Base-by-base conservation (phyloP, 1,139 yeast species). In the Taphrina pruni region DNA sequence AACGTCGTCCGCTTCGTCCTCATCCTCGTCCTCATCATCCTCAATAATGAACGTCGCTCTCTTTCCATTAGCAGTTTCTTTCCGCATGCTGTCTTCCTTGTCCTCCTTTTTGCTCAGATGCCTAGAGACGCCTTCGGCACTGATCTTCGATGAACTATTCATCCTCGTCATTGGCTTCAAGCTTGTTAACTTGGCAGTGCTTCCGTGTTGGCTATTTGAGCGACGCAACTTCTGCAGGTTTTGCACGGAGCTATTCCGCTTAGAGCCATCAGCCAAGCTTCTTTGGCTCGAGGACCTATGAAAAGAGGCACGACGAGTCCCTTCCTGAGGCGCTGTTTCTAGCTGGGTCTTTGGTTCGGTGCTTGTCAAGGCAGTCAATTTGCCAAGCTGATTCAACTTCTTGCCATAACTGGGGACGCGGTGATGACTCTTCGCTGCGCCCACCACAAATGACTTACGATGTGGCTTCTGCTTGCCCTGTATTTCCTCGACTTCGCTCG, bases 401-500 rank as follows among this genome's bases (percentile, higher is more conserved):
- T 64, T 64, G 48, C 67, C 67, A 55, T 64, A 64, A 55, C 67
- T 64, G 17, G 67, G 67, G 14, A 64, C 51, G 21, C 67, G 54
- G 21, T 46, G 41, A 55, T 64, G 67, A 38, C 51, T 55, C 12
- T 57, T 45, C 6, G 67, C 48, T 36, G 58, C 54, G 8, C 60
- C 66, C 5, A 64, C 67, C 9, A 54, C 61, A 21, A 64, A 64
- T 7, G 67, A 35, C 56, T 64, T 64, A 9, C 67, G 60, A 20
- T 64, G 67, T 32, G 54, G 55, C n/a, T 57, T 55, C 14, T 36
- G 43, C 39, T 46, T 64, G 35, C 45, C 58, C 21, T 39, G 52
- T 11, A 38, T 6, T 9, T 64, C 67, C n/a, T 64, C 61, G 14
- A 14, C 43, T 21, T 64, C 67, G 38, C 67, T 45, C 17, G 67